These are phyloP conservation scores for Lichtheimia ramosa DNA, from an alignment of 371 early-diverging fungal genomes.

Conservation along the genomic window DNA sequence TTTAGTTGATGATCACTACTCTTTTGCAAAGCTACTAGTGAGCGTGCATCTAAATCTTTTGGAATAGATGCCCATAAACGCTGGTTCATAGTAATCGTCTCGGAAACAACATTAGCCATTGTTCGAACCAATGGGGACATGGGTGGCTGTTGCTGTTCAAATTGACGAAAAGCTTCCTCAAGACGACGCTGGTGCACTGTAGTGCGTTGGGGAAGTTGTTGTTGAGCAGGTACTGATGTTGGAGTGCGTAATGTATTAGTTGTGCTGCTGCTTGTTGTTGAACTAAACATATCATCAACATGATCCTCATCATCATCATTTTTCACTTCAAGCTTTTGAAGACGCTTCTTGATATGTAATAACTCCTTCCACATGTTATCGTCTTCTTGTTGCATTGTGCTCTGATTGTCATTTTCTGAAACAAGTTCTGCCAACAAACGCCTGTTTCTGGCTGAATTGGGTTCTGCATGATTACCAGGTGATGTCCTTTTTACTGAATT, in stretches of 20 bases:
- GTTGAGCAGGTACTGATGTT: background rate
- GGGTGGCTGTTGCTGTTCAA: conserved; percentile 13
- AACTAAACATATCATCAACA: background rate
- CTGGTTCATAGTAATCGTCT: conserved; percentile 19
- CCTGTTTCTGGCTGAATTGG: background rate
- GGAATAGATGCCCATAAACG: conserved; percentile 17
- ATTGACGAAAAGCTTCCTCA: conserved; percentile 3
- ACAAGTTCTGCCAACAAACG: background rate
- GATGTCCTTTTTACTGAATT: background rate
- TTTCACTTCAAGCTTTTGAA: conserved; percentile 17
- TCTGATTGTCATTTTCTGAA: background rate
- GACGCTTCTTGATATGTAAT: conserved; percentile 9
- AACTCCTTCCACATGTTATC: conserved; percentile 11
- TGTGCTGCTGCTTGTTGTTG: background rate
- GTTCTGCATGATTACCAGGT: background rate
- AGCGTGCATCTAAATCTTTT: conserved; percentile 12
- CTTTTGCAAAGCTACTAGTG: conserved; percentile 17
- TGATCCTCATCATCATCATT: background rate
- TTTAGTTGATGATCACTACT: conserved; percentile 18
- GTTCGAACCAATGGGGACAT: conserved; percentile 1
- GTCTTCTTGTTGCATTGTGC: background rate
- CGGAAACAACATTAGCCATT: conserved; percentile 13
- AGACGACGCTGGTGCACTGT: conserved; percentile 12
- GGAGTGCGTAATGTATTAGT: conserved; percentile 3
- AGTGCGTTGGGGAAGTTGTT: conserved; percentile 4